These are phyloP conservation scores for Suillus alpinus DNA, from an alignment of 768 basidiomycete genomes.

Conservation along the genomic window DNA sequence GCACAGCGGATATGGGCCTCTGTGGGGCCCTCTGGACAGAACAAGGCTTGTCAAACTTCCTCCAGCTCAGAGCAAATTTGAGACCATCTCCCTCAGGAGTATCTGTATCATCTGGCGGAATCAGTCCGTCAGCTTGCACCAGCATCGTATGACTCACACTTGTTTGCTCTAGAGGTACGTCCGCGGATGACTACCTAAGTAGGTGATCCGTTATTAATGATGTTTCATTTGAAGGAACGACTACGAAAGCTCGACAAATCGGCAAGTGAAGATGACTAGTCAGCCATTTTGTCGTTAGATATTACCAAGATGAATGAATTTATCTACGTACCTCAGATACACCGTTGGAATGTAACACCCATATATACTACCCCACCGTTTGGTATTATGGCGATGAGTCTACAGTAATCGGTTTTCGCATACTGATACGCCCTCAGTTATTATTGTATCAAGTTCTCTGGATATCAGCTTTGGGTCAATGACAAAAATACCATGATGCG, in stretches of 20 bases:
- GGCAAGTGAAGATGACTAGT: background rate
- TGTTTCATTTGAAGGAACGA: background rate
- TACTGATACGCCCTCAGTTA: background rate
- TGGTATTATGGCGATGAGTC: background rate
- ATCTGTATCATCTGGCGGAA: conserved; percentile 74
- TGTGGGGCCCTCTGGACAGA: conserved; percentile 84
- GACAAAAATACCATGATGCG: background rate
- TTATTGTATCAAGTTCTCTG: background rate
- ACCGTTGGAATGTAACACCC: background rate
- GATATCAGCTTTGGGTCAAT: background rate
- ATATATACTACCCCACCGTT: background rate
- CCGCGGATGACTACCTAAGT: background rate
- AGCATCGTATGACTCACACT: conserved; percentile 70
- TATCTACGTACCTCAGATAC: background rate
- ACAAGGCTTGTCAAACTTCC: conserved; percentile 56
- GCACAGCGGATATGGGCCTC: conserved; percentile 70
- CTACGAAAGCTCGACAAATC: background rate
- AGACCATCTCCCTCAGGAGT: conserved; percentile 54
- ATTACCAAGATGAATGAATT: background rate
- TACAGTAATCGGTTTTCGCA: background rate
- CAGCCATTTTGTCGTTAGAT: background rate
- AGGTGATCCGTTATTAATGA: background rate
- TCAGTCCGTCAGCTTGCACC: conserved; percentile 75
- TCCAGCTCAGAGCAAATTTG: background rate
- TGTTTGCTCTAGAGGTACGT: conserved; percentile 72